These are phyloP conservation scores for Diaporthe citri DNA, from an alignment of 2,329 filamentous ascomycete species.

Conservation along the genomic window DNA sequence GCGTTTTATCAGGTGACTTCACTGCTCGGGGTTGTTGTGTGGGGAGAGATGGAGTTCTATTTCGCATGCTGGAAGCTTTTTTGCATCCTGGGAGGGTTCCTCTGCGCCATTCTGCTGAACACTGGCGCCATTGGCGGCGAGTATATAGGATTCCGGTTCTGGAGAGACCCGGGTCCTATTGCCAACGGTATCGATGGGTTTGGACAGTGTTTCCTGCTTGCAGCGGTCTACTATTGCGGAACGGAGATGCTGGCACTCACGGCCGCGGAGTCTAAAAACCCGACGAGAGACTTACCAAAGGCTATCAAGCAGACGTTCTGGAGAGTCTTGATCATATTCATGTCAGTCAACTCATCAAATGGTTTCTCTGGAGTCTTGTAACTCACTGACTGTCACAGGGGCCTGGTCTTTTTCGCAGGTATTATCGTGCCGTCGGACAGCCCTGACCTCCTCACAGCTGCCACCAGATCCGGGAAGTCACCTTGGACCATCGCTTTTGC, in stretches of 20 bases:
- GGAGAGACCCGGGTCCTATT: conserved; percentile 50
- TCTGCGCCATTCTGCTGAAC: conserved; percentile 51
- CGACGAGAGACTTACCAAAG: conserved; percentile 47
- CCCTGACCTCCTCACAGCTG: conserved; percentile 50
- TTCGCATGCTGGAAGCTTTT: conserved; percentile 51
- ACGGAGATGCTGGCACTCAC: conserved; percentile 54
- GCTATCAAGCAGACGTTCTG: conserved; percentile 50
- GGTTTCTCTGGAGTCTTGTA: too few species aligned
- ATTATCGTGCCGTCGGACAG: conserved; percentile 51
- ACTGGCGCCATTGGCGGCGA: conserved; percentile 51
- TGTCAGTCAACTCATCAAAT: neutral
- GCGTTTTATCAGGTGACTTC: conserved; percentile 56
- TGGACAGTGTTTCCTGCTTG: conserved; percentile 51
- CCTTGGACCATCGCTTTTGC: conserved; percentile 50
- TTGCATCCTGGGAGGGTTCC: conserved; percentile 49
- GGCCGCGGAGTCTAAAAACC: conserved; percentile 50
- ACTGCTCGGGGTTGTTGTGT: conserved; percentile 49
- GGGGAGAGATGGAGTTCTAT: conserved; percentile 51
- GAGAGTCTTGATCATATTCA: conserved; percentile 50
- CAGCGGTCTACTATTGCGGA: conserved; percentile 52
- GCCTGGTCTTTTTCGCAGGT: conserved; percentile 50
- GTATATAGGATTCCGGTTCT: conserved; percentile 52
- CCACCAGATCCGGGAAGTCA: conserved; percentile 47
- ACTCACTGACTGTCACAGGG: conserved; percentile 35
- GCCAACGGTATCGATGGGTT: conserved; percentile 52